Base-by-base conservation (phyloP, 1,284 basidiomycete genomes). In the Leucoagaricus sp. region DNA sequence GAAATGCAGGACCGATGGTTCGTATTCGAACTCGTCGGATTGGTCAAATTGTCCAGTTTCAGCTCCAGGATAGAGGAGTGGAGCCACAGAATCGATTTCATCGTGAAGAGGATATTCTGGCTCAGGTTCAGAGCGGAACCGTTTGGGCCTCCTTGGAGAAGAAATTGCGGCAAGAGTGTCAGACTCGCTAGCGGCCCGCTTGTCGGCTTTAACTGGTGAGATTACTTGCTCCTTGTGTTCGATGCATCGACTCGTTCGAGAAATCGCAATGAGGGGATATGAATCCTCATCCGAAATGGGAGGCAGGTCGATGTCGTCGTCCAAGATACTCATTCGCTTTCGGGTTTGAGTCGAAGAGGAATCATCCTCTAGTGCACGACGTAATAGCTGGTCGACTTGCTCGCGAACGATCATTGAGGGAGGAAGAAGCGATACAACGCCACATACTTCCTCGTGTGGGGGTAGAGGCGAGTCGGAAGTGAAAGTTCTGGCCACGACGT, bases 401-500 rank as follows among this genome's bases (percentile, higher is more conserved):
- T 40, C 17, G 15, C n/a, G 13, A 7, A 17, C 12, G n/a, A n/a
- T n/a, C n/a, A n/a, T n/a, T 25, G 42, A 31, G 26, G 17, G 17
- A 17, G 36, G 26, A 13, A 69, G 58, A 0, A 65, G 44, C 4
- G 65, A 64, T 2, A 48, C 55, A 7, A 72, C 71, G 8, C 64
- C 65, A 4, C 69, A 53, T 28, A 74, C 61, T 38, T 71, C 66
- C 9, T 60, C 61, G 13, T 70, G 61, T 3, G 67, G 65, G 8
- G 69, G 71, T 10, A 75, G 62, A n/a, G 72, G 65, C 29, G 65
- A 65, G 13, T 66, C 63, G 2, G 64, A 78, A 59, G 57, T 75
- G 69, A 66, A 78, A 57, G 63, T 77, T 69, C 68, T 81, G n/a
- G n/a, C n/a, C n/a, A 74, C 31, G 52, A 53, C 15, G 31, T 38